Percentiles rank a stretch among this genome's conserved stretches.
These are phyloP conservation scores for Hypoxylon sp. DNA, from an alignment of 2,329 filamentous ascomycete genomes.

Conservation along the genomic window DNA sequence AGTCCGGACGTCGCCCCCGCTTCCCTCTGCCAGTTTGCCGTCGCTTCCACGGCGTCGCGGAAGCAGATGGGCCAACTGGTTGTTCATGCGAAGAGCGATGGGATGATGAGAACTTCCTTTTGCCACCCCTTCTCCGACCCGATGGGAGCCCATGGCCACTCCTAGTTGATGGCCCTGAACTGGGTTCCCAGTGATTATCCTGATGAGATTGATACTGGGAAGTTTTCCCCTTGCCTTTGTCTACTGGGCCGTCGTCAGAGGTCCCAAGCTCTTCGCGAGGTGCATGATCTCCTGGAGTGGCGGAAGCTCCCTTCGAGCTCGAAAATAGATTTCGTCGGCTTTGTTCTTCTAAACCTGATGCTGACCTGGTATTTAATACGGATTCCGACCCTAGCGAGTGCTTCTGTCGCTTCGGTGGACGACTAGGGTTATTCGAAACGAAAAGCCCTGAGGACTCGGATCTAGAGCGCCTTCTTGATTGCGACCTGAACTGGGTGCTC, in stretches of 20 bases:
- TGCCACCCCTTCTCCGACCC: background rate
- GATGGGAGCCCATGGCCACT: background rate
- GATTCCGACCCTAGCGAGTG: background rate
- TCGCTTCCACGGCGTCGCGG: conserved; percentile 2
- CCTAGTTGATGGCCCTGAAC: background rate
- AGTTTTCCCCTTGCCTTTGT: conserved; percentile 6
- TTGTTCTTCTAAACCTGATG: background rate
- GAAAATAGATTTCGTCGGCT: background rate
- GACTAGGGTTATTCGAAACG: background rate
- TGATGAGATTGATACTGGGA: background rate
- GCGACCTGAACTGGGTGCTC: background rate
- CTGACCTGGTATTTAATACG: background rate
- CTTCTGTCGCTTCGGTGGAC: conserved; percentile 14
- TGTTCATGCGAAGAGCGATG: conserved; percentile 13
- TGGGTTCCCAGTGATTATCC: background rate
- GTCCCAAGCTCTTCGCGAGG: background rate
- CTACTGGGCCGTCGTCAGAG: background rate
- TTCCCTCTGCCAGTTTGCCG: background rate
- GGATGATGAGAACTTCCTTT: background rate
- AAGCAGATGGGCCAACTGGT: background rate
- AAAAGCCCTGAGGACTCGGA: background rate
- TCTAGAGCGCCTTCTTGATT: conserved; percentile 28
- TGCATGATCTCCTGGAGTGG: background rate
- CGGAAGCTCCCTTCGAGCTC: background rate
- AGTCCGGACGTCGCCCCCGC: background rate